These are phyloP conservation scores for Trichoderma gamsii DNA, from an alignment of 495 filamentous ascomycete genomes.

Conservation along the genomic window DNA sequence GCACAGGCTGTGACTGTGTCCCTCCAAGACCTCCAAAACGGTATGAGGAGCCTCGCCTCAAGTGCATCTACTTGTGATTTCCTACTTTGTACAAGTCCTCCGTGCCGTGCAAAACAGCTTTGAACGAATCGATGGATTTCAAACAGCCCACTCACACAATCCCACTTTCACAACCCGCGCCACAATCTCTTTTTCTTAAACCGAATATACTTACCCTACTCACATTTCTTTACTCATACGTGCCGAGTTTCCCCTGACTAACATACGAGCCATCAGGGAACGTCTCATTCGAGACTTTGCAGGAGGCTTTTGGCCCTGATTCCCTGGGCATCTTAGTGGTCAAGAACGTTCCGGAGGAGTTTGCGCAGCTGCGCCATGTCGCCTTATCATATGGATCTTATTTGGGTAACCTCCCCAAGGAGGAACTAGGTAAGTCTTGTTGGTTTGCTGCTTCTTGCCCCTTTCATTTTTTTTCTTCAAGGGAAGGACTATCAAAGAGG, in stretches of 20 bases:
- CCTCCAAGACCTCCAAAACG: constrained; percentile 45
- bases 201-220: neutral
- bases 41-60: constrained; percentile 25
- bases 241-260: constrained; percentile 10
- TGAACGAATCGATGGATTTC: neutral
- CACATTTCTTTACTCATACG: neutral
- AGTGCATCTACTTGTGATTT: neutral
- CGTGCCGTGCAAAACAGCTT: neutral
- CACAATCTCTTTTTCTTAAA: neutral
- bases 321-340: constrained; percentile 93
- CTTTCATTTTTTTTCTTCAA: neutral
- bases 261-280: constrained; percentile 43
- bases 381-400: constrained; percentile 84
- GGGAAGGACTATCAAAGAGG: neutral
- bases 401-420: constrained; percentile 70
- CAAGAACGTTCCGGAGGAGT: constrained; percentile 69
- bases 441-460: neutral
- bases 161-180: neutral
- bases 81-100: constrained; percentile 15
- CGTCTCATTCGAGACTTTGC: constrained; percentile 66
- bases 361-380: constrained; percentile 58
- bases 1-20: constrained; percentile 47
- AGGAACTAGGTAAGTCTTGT: constrained; percentile 59
- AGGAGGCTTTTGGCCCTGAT: constrained; percentile 81
- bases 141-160: neutral